Evolutionary conservation across 768 basidiomycete species (phyloP), one percentile per base, ranked within the genome.

Genomic region (Lenzites betulinus): DNA sequence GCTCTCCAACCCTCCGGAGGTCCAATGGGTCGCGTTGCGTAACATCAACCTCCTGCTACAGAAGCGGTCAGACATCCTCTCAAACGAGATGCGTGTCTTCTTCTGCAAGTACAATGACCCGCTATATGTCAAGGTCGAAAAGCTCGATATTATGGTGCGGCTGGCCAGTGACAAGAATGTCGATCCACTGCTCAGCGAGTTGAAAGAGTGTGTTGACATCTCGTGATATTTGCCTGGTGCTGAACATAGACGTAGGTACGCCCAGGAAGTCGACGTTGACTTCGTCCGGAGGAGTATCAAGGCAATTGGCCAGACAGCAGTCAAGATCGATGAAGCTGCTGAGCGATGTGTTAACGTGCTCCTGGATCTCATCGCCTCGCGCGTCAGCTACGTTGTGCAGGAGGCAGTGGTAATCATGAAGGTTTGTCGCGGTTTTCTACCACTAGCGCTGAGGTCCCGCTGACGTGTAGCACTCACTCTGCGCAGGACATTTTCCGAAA

Each of bases 91-190:
- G 93, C 84, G 95, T 46, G 97, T 99, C 20, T 99, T 99, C 74
- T 99, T 98, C 81, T 98, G 96, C 86, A 99, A 99, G 75, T 98
- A 99, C 77, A 98, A 98, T 70, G 96, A 99, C 70, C 96, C 96
- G 6, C 77, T 96, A n/a, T 99, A 98, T 69, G 95, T 98, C 73
- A 99, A 99, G 75, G 85, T 98, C 53, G 97, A 98, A 75, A 98
- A 99, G 75, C 77, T 99, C 65, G 97, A 98, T 67, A 97, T 98
- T 71, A 99, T 99, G 97, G 92, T 98, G 51, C 82, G 93, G 56
- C 77, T 99, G 57, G 95, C 93, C 13, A 83, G 81, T 22, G 96
- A 98, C 63, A 87, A 84, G 74, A 99, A 98, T 67, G 92, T 96
- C 1, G 95, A 98, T 75, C 93, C 95, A 8, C 79, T 98, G 52